These are phyloP conservation scores for Calonectria honghensis DNA, from an alignment of 2,329 filamentous ascomycete species.

Conservation along the genomic window DNA sequence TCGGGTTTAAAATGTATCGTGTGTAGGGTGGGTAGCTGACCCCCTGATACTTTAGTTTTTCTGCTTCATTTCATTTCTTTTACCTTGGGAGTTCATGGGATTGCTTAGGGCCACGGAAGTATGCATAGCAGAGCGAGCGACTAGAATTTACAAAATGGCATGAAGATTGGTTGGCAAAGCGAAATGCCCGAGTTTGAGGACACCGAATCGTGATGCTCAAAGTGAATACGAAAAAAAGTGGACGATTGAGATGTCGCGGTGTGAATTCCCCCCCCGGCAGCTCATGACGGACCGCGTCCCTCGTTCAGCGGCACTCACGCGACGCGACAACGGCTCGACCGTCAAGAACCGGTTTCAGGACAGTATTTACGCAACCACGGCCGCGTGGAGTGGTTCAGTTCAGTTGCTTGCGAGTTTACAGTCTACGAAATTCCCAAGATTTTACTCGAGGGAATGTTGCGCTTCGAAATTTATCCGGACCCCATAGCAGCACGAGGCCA, in stretches of 20 bases:
- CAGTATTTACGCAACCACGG: neutral
- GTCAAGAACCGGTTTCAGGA: too few species aligned
- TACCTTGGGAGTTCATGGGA: neutral
- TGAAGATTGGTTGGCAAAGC: neutral
- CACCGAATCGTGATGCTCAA: neutral
- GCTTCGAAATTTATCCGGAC: conserved; percentile 61
- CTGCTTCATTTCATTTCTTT: neutral
- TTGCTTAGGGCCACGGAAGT: neutral
- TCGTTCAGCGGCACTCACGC: neutral
- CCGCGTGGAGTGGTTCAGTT: neutral
- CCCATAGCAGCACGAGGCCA: conserved; percentile 58
- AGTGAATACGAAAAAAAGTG: neutral
- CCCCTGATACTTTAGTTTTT: neutral
- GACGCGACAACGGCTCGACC: neutral
- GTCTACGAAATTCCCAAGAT: conserved; percentile 11
- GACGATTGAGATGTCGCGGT: too few species aligned
- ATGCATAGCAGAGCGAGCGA: neutral
- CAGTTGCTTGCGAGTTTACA: too few species aligned
- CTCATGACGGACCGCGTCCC: neutral
- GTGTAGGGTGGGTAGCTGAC: neutral
- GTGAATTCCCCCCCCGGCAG: too few species aligned
- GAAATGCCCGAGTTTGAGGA: too few species aligned
- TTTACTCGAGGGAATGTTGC: conserved; percentile 55
- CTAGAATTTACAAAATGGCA: neutral
- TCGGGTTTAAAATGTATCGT: neutral